Evolutionary conservation across 192 early-diverging fungal genomes (phyloP).

Genomic region (Pecoramyces ruminantium): DNA sequence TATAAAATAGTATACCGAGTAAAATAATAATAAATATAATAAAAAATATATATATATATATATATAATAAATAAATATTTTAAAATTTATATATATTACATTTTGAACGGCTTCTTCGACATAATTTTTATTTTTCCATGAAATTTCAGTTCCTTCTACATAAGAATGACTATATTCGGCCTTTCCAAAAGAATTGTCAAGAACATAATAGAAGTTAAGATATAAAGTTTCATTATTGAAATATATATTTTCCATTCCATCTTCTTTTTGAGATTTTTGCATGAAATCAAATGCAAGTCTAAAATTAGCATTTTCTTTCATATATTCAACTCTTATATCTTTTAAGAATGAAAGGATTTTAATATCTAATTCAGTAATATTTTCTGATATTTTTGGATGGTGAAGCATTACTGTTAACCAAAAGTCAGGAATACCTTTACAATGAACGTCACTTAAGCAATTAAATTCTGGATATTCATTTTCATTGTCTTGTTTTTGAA

Average conservation of each 20-base stretch:
- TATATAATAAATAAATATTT: background rate
- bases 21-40: background rate
- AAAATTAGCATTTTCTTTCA: background rate
- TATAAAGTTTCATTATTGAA: background rate
- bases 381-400: background rate
- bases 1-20: too few species aligned
- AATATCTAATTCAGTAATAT: background rate
- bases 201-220: background rate
- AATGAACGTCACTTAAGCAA: background rate
- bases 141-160: background rate
- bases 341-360: background rate
- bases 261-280: background rate
- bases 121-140: background rate
- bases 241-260: background rate
- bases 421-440: background rate
- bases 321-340: background rate
- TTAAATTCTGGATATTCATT: background rate
- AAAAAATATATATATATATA: too few species aligned
- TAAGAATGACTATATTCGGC: background rate
- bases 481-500: background rate
- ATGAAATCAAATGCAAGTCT: background rate
- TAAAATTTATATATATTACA: background rate
- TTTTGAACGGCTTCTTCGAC: background rate
- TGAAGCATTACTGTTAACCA: background rate
- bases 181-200: background rate